phyloP scores from a whole-genome alignment of 768 basidiomycete genomes.

The Phaeotremella skinneri region DNA sequence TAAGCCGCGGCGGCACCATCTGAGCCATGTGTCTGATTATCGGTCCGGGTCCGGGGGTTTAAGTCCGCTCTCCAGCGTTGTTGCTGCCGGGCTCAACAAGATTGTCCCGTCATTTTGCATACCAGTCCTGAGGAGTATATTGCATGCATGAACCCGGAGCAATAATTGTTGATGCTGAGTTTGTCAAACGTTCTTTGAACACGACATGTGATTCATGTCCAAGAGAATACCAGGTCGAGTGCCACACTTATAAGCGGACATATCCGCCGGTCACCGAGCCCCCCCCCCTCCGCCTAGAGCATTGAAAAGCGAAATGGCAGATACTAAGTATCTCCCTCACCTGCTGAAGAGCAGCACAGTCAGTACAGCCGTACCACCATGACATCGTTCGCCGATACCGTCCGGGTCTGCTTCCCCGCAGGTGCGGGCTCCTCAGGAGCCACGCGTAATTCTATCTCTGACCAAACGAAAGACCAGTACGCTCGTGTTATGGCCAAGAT shows the following conservation, averaged over 20 bases:
- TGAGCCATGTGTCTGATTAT: too few relatives aligned
- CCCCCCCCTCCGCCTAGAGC: too few relatives aligned
- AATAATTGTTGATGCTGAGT: too few relatives aligned
- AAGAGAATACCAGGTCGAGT: not conserved
- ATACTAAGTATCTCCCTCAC: not conserved
- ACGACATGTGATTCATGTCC: too few relatives aligned
- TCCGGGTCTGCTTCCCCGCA: conserved; percentile 44
- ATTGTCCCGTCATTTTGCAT: too few relatives aligned
- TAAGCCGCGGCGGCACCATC: too few relatives aligned
- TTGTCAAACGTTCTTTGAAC: too few relatives aligned
- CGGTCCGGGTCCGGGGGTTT: too few relatives aligned
- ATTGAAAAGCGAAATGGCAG: not conserved
- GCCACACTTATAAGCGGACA: not conserved
- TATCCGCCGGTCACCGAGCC: not conserved
- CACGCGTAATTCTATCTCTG: not conserved
- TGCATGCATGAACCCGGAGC: too few relatives aligned
- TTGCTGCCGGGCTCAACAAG: too few relatives aligned
- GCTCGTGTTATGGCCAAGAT: conserved; percentile 16
- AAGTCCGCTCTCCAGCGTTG: too few relatives aligned
- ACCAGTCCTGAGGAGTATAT: too few relatives aligned
- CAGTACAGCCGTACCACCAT: conserved; percentile 14
- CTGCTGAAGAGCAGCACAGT: not conserved
- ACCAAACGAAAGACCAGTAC: not conserved
- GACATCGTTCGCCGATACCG: conserved; percentile 32
- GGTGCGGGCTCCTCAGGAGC: conserved; percentile 7